A percentile compares a stretch with the other conserved stretches of the same genome.
These are phyloP conservation scores for Passiflora organensis DNA, from an alignment of 345 rosid species.

Conservation along the genomic window DNA sequence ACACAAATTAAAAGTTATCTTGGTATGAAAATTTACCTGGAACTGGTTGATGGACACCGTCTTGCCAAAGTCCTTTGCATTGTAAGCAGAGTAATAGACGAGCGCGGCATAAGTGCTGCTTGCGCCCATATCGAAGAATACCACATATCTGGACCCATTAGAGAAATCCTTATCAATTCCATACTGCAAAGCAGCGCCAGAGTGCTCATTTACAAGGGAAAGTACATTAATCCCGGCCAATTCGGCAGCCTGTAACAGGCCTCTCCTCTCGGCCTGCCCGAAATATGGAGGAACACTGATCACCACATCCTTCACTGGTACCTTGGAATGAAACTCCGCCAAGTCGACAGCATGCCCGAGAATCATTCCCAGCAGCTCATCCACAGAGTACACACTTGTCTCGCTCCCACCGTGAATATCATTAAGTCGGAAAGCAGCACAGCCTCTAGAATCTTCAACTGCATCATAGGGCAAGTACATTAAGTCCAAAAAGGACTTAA, in stretches of 20 bases:
- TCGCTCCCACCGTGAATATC: constrained; percentile 19
- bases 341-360: constrained; percentile 56
- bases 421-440: constrained; percentile 50
- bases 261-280: constrained; percentile 94
- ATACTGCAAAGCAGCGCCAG: constrained; percentile 97
- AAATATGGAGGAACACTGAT: constrained; percentile 85
- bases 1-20: not conserved
- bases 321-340: constrained; percentile 79
- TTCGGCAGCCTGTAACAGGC: constrained; percentile 77
- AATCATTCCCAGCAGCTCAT: constrained; percentile 92
- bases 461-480: constrained; percentile 64
- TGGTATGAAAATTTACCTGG: constrained; percentile 47
- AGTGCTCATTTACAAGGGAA: constrained; percentile 72
- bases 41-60: constrained; percentile 83
- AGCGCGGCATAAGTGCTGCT: constrained; percentile 85
- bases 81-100: constrained; percentile 83
- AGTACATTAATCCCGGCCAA: constrained; percentile 91
- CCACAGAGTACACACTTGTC: constrained; percentile 45
- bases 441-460: constrained; percentile 78
- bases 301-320: constrained; percentile 62
- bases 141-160: constrained; percentile 77
- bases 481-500: constrained; percentile 51
- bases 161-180: constrained; percentile 95
- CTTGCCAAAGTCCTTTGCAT: constrained; percentile 80
- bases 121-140: constrained; percentile 97